These are phyloP conservation scores for Athelia psychrophila DNA, from an alignment of 1,284 basidiomycete genomes.

Conservation along the genomic window DNA sequence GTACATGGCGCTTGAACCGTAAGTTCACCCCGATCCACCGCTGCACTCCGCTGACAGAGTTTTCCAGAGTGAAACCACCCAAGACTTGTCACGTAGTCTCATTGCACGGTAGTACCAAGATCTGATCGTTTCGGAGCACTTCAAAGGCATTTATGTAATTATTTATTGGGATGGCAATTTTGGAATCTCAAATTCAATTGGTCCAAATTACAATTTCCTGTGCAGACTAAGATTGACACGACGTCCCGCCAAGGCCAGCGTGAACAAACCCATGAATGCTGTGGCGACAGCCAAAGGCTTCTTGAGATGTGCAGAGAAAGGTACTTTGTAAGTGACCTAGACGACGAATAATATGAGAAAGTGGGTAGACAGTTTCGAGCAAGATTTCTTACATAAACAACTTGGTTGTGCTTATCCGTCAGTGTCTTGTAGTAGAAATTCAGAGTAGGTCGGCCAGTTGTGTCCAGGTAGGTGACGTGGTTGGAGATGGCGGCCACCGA, in stretches of 20 bases:
- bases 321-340: constrained; percentile 85
- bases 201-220: constrained; percentile 31
- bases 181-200: not conserved
- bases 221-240: constrained; percentile 67
- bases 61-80: too few relatives aligned
- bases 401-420: constrained; percentile 76
- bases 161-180: too few relatives aligned
- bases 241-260: constrained; percentile 54
- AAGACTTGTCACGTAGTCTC: too few relatives aligned
- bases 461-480: constrained; percentile 90
- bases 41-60: too few relatives aligned
- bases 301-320: constrained; percentile 72
- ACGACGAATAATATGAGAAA: constrained; percentile 14
- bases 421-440: constrained; percentile 72
- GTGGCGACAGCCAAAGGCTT: constrained; percentile 78
- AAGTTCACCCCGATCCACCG: constrained; percentile 17
- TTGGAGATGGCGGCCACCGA: constrained; percentile 56
- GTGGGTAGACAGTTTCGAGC: too few relatives aligned
- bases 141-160: too few relatives aligned
- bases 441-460: constrained; percentile 83
- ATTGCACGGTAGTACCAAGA: too few relatives aligned
- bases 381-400: constrained; percentile 61
- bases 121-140: too few relatives aligned
- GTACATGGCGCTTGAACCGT: constrained; percentile 49
- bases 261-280: constrained; percentile 65